Percentiles rank a stretch among this genome's conserved stretches.
These are phyloP conservation scores for Coemansia sp. DNA, from an alignment of 192 early-diverging fungal species.

Conservation along the genomic window DNA sequence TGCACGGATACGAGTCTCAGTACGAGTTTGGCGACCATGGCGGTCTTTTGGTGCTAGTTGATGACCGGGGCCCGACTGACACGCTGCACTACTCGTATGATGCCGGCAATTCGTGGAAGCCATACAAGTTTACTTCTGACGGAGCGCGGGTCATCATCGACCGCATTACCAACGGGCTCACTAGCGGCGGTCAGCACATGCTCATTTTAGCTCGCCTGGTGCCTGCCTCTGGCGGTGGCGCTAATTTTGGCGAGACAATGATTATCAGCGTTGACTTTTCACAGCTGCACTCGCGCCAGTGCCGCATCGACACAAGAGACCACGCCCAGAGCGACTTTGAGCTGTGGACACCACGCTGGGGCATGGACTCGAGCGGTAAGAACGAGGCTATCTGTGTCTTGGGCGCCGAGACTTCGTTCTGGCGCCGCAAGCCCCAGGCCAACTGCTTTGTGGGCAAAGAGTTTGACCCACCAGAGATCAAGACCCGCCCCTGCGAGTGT, in stretches of 20 bases:
- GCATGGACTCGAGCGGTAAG: constrained; percentile 33
- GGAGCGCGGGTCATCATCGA: constrained; percentile 56
- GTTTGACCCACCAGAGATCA: constrained; percentile 54
- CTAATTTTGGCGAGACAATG: constrained; percentile 16
- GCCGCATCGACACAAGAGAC: constrained; percentile 49
- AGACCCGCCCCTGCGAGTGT: constrained; percentile 66
- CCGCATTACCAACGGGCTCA: constrained; percentile 60
- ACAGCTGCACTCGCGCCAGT: constrained; percentile 38
- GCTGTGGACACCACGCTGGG: constrained; percentile 62
- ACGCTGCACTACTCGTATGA: constrained; percentile 70
- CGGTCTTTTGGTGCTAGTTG: constrained; percentile 70
- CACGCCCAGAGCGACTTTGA: constrained; percentile 80
- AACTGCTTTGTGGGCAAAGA: constrained; percentile 66
- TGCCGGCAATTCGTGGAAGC: constrained; percentile 72
- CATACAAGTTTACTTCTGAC: constrained; percentile 54
- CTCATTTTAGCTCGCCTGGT: constrained; percentile 61
- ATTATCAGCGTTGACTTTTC: constrained; percentile 63
- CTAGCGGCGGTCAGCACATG: constrained; percentile 66
- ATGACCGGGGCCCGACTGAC: constrained; percentile 68
- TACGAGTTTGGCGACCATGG: constrained; percentile 93
- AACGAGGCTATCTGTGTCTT: constrained; percentile 61
- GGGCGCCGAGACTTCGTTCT: constrained; percentile 61
- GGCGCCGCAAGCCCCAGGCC: constrained; percentile 67
- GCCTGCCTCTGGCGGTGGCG: not conserved
- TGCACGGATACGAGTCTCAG: constrained; percentile 60